These are phyloP conservation scores for Saccharomycopsis synnaedendra DNA, from an alignment of 805 yeast species.

Conservation along the genomic window DNA sequence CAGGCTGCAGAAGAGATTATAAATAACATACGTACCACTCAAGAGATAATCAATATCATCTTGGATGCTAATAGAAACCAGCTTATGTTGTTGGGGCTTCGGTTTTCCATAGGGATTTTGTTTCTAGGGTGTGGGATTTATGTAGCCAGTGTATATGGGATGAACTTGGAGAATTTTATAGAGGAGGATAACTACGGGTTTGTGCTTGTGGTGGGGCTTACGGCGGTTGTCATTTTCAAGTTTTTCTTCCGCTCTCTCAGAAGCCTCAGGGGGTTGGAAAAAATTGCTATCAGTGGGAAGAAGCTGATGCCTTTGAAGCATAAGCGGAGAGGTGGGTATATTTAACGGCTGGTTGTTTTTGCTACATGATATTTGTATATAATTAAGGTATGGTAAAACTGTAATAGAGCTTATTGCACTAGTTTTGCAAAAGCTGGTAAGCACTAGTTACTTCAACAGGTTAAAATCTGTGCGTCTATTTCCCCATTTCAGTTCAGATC, in stretches of 20 bases:
- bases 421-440: too few relatives aligned
- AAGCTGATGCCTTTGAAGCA: conserved; percentile 9
- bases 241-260: conserved; percentile 45
- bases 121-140: conserved; percentile 81
- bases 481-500: too few relatives aligned
- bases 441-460: too few relatives aligned
- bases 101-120: conserved; percentile 71
- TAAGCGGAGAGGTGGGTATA: background rate
- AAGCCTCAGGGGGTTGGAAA: conserved; percentile 54
- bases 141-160: conserved; percentile 81
- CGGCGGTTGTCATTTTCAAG: conserved; percentile 23
- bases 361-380: background rate
- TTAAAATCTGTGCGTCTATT: too few relatives aligned
- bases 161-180: conserved; percentile 70
- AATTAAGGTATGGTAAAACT: background rate
- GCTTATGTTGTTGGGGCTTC: conserved; percentile 75
- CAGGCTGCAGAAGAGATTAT: conserved; percentile 80
- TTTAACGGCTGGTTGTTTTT: background rate
- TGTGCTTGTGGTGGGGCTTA: conserved; percentile 36
- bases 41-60: conserved; percentile 85
- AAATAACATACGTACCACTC: conserved; percentile 80
- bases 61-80: conserved; percentile 87
- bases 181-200: conserved; percentile 62
- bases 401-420: background rate
- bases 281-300: conserved; percentile 45